Conservation (phyloP, 2,329 filamentous ascomycete genomes). For the Chaetomium sp. region DNA sequence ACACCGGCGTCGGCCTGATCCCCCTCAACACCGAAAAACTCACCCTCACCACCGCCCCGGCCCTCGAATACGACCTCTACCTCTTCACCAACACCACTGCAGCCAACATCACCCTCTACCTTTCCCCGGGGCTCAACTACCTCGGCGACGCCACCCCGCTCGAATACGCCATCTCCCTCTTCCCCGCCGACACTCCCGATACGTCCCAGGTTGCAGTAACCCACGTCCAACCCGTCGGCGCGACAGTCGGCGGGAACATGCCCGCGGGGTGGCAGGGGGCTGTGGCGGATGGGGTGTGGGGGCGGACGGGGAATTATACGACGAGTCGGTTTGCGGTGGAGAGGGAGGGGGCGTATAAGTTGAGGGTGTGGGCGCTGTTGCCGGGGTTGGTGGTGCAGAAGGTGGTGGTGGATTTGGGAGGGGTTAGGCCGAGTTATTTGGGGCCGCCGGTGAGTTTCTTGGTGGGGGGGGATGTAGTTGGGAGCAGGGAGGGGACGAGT, state of each 20-base stretch:
- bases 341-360: constrained; percentile 39
- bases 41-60: constrained; percentile 42
- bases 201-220: constrained; percentile 17
- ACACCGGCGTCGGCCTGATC: constrained; percentile 51
- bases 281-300: constrained; percentile 43
- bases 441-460: constrained; percentile 52
- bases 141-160: constrained; percentile 43
- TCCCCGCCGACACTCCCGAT: neutral
- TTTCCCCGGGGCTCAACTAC: constrained; percentile 49
- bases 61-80: constrained; percentile 56
- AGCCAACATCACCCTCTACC: constrained; percentile 41
- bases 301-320: constrained; percentile 37
- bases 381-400: constrained; percentile 50
- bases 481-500: constrained; percentile 32
- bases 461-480: constrained; percentile 35
- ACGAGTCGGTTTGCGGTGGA: constrained; percentile 38
- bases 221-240: constrained; percentile 36
- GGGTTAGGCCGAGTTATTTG: constrained; percentile 47
- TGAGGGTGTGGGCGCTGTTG: constrained; percentile 46
- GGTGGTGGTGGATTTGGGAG: constrained; percentile 49
- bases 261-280: constrained; percentile 38
- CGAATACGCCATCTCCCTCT: constrained; percentile 43
- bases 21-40: constrained; percentile 47
- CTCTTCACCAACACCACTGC: constrained; percentile 47
- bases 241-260: constrained; percentile 35